Percentiles rank a stretch among this genome's conserved stretches.
Conservation (phyloP, 352 stramenopile genomes). For the Phytophthora agathidicida region DNA sequence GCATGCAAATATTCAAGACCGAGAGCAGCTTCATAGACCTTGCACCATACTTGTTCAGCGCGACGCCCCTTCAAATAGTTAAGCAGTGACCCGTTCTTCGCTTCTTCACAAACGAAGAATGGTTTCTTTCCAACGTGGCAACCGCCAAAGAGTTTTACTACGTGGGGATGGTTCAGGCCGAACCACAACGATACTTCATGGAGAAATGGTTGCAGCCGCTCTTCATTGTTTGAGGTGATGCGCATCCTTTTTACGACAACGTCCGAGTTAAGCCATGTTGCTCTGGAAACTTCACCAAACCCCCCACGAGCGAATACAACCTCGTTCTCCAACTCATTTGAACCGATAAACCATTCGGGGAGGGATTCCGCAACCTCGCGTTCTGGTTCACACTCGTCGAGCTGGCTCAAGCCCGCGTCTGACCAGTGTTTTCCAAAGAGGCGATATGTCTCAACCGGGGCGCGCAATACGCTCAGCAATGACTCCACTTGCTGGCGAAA, state of each 20-base stretch:
- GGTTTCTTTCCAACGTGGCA: slow-evolving; percentile 31
- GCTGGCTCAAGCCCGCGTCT: neutral
- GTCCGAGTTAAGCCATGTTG: slow-evolving; percentile 17
- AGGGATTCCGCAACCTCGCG: neutral
- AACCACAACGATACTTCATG: slow-evolving; percentile 41
- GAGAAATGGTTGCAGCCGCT: neutral
- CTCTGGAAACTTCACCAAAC: slow-evolving; percentile 3
- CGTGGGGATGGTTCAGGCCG: slow-evolving; percentile 39
- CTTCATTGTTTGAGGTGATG: neutral
- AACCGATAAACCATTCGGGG: slow-evolving; percentile 10
- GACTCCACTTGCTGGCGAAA: neutral
- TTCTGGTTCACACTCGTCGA: neutral
- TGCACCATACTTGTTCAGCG: slow-evolving; percentile 15
- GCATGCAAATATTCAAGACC: slow-evolving; percentile 67
- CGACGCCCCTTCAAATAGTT: slow-evolving; percentile 26
- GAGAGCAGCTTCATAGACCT: slow-evolving; percentile 41
- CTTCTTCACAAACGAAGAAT: slow-evolving; percentile 40
- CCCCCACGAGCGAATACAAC: neutral
- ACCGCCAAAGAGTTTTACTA: slow-evolving; percentile 41
- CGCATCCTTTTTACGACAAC: slow-evolving; percentile 9
- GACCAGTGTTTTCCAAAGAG: neutral
- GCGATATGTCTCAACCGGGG: neutral
- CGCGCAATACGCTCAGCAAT: slow-evolving; percentile 1
- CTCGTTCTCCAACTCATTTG: slow-evolving; percentile 6
- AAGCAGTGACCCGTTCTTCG: slow-evolving; percentile 21